Percentiles rank a stretch among this genome's conserved stretches.
These are phyloP conservation scores for Apiotrichum brassicae DNA, from an alignment of 1,284 basidiomycete genomes.

Conservation along the genomic window DNA sequence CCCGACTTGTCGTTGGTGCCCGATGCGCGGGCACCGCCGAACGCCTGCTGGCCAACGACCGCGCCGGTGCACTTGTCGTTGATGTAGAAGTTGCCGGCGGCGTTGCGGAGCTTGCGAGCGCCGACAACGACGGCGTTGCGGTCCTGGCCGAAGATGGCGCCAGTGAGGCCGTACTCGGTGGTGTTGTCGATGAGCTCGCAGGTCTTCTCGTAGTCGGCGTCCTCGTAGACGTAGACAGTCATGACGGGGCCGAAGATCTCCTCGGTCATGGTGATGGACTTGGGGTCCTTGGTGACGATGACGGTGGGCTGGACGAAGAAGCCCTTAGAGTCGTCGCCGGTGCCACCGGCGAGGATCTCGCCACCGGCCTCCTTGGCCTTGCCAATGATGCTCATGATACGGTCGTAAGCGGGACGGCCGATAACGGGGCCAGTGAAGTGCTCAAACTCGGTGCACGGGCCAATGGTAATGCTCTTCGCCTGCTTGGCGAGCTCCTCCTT, in stretches of 20 bases:
- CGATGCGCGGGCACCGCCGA: constrained; percentile 85
- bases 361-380: constrained; percentile 85
- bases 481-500: constrained; percentile 70
- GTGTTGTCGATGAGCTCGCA: constrained; percentile 81
- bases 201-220: constrained; percentile 74
- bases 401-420: constrained; percentile 75
- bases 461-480: constrained; percentile 77
- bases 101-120: constrained; percentile 71
- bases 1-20: constrained; percentile 99
- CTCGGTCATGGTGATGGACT: constrained; percentile 83
- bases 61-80: constrained; percentile 88
- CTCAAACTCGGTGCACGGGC: constrained; percentile 66
- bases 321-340: constrained; percentile 77
- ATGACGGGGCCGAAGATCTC: constrained; percentile 97
- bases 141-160: constrained; percentile 78
- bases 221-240: constrained; percentile 83
- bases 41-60: constrained; percentile 83
- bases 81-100: constrained; percentile 73
- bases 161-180: constrained; percentile 84
- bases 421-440: constrained; percentile 97
- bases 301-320: constrained; percentile 94
- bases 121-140: constrained; percentile 69
- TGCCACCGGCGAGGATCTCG: constrained; percentile 80
- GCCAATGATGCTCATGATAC: constrained; percentile 74
- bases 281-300: constrained; percentile 87